Percentiles rank a stretch among this genome's conserved stretches.
Conservation (phyloP, 169 alveolate species). For the Eimeria mitis region DNA sequence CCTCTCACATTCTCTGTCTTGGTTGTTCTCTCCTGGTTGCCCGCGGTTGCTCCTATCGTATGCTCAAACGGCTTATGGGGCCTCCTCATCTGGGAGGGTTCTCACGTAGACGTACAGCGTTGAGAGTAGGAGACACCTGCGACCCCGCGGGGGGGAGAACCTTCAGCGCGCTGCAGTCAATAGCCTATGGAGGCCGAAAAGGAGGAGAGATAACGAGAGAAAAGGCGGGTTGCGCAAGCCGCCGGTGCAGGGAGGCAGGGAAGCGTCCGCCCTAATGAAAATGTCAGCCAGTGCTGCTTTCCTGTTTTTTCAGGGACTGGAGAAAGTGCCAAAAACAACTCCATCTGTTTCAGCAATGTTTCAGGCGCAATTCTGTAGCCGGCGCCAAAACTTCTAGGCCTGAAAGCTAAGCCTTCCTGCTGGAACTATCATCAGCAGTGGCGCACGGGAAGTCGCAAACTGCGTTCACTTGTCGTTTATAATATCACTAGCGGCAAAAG, state of each 20-base stretch:
- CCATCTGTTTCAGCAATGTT: slow-evolving; percentile 53
- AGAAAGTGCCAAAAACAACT: slow-evolving; percentile 53
- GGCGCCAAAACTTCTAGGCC: slow-evolving; percentile 12
- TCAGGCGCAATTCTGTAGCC: slow-evolving; percentile 59
- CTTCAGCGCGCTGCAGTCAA: background rate
- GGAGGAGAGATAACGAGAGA: background rate
- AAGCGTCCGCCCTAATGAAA: background rate
- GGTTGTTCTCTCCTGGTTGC: background rate
- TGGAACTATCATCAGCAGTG: background rate
- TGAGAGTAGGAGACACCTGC: background rate
- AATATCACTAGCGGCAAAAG: background rate
- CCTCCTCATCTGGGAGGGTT: background rate
- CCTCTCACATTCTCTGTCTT: background rate
- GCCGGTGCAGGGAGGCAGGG: background rate
- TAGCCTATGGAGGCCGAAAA: background rate
- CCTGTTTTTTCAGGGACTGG: slow-evolving; percentile 61
- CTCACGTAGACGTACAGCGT: background rate
- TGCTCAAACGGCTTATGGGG: background rate
- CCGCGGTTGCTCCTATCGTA: background rate
- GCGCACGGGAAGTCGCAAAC: background rate
- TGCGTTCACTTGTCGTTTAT: background rate
- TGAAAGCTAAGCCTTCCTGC: background rate
- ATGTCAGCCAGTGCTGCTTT: background rate
- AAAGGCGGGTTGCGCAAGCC: background rate
- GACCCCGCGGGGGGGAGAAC: background rate